Evolutionary conservation across 2,329 filamentous ascomycete species (phyloP), one percentile per base, ranked within the genome.

Genomic region (Hypoxylon sp.): DNA sequence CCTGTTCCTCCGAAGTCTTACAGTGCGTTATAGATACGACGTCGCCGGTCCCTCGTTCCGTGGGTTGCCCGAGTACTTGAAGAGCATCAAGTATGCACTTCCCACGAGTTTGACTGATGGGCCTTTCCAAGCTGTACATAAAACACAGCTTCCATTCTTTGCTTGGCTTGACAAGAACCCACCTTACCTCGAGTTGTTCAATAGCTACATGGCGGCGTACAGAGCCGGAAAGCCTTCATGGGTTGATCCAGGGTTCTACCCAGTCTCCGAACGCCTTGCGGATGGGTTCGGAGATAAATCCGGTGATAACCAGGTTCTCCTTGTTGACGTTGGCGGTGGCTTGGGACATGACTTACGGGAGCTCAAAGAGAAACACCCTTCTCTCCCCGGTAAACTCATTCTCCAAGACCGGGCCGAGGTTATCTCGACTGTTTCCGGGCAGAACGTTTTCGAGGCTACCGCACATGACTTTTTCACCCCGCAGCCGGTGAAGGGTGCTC

Each of bases 311-410:
- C 77, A 75, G 0, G 75, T 78, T 3, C 73, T 83, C 8, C 62
- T 82, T 13, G 80, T 83, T 4, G 81, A 83, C 44, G 73, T 83
- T 1, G 81, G 81, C 1, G 81, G 81, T 0, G 81, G 80, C 47
- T 72, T 77, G 44, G 81, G 81, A 0, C 81, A 83, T 60, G 80
- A 82, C 33, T 63, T 81, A 10, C 59, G 65, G 13, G 73, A 73
- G n/a, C 77, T 83, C 31, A 74, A 74, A 9, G 65, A 75, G 31
- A 74, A 70, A 37, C 70, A 78, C 55, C 72, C 75, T 1, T 57
- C 76, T 14, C 47, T 79, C 4, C 77, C 76, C 0, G 81, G 81
- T 0, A 74, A 68, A n/a, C 50, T 81, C 3, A 67, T 82, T 5
- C 63, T 82, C 11, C 80, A 83, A 66, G 81, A 83, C 63, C 70